Evolutionary conservation across 306 rosid genomes (phyloP).

Genomic region (Gastrolobium bilobum): DNA sequence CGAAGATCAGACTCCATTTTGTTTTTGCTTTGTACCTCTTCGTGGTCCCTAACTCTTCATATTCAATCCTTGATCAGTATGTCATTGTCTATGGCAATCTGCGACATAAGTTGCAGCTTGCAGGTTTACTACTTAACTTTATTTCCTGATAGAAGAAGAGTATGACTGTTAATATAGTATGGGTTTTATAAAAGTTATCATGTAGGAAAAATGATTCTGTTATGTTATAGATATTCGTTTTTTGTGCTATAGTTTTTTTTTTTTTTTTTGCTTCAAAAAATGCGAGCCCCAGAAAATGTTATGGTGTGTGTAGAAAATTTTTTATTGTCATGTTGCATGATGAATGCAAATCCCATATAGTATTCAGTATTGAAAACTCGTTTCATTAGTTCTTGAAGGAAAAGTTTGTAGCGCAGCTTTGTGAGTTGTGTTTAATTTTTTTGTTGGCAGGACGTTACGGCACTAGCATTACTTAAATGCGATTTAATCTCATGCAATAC

Average conservation of each 20-base stretch:
- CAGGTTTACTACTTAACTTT: neutral
- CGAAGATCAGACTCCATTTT: slow-evolving; percentile 59
- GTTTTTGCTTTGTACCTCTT: slow-evolving; percentile 58
- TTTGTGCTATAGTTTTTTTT: too few species aligned
- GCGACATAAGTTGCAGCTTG: slow-evolving; percentile 13
- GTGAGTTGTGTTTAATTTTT: neutral
- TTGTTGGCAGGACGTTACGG: too few species aligned
- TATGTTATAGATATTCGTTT: too few species aligned
- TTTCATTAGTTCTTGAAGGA: neutral
- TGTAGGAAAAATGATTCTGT: too few species aligned
- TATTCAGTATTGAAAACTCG: neutral
- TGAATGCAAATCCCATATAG: too few species aligned
- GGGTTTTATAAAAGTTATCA: too few species aligned
- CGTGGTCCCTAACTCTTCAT: slow-evolving; percentile 63
- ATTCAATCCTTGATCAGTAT: neutral
- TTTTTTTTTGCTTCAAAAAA: too few species aligned
- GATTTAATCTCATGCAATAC: too few species aligned
- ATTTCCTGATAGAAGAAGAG: neutral
- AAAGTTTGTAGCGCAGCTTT: neutral
- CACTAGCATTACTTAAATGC: too few species aligned
- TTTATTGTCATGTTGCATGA: too few species aligned
- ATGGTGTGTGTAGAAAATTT: too few species aligned
- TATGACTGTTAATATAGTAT: neutral
- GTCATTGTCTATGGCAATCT: neutral
- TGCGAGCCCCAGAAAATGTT: too few species aligned